These are phyloP conservation scores for Cystobasidium pallidum DNA, from an alignment of 1,284 basidiomycete species.

Conservation along the genomic window DNA sequence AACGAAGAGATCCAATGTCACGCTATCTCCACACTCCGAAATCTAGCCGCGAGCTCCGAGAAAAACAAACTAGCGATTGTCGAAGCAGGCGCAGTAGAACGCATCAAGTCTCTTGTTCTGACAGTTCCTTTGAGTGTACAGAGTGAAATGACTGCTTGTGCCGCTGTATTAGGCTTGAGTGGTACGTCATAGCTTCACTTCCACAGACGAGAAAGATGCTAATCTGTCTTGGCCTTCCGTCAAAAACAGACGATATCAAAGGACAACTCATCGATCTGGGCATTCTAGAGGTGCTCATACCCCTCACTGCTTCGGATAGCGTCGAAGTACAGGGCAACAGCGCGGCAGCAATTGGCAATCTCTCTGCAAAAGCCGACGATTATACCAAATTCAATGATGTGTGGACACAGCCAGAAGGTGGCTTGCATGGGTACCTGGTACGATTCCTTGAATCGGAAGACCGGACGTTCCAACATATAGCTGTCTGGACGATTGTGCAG, in stretches of 20 bases:
- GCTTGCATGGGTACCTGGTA: slow-evolving; percentile 92
- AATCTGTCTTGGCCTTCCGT: not conserved
- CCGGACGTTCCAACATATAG: slow-evolving; percentile 99
- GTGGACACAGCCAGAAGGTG: slow-evolving; percentile 96
- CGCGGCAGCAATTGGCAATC: slow-evolving; percentile 94
- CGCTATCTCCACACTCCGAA: slow-evolving; percentile 97
- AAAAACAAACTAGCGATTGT: slow-evolving; percentile 99
- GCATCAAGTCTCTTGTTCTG: slow-evolving; percentile 94
- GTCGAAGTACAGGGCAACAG: slow-evolving; percentile 99
- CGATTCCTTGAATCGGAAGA: slow-evolving; percentile 92
- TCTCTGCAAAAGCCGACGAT: slow-evolving; percentile 95
- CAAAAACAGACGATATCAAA: slow-evolving; percentile 79
- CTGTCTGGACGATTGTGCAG: slow-evolving; percentile 98
- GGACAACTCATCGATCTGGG: slow-evolving; percentile 96
- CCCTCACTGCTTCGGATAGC: slow-evolving; percentile 90
- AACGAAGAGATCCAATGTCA: slow-evolving; percentile 99
- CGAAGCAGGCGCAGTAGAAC: slow-evolving; percentile 95
- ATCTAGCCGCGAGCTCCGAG: slow-evolving; percentile 94
- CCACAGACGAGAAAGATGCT: not conserved
- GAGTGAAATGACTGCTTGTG: slow-evolving; percentile 99
- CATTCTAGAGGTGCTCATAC: slow-evolving; percentile 95
- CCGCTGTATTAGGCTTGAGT: slow-evolving; percentile 89
- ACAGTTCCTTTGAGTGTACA: slow-evolving; percentile 96
- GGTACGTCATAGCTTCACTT: slow-evolving; percentile 61
- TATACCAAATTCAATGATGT: slow-evolving; percentile 97